These are phyloP conservation scores for Ceratocystis ficicola DNA, from an alignment of 2,329 filamentous ascomycete species.

Conservation along the genomic window DNA sequence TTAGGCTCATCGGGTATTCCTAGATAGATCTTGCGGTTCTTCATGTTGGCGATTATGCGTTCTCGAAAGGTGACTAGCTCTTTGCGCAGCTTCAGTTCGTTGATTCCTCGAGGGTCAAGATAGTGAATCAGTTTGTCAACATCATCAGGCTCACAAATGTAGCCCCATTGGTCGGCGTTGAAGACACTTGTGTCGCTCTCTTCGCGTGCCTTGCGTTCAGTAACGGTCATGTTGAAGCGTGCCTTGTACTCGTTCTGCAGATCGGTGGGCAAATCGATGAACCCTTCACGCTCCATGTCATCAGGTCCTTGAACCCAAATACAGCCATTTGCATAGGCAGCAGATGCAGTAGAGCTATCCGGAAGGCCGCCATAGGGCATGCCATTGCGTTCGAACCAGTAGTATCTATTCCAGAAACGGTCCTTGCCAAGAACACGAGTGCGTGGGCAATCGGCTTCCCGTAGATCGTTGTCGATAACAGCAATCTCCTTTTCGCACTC, in stretches of 20 bases:
- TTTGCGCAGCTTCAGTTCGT: constrained; percentile 78
- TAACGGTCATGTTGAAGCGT: constrained; percentile 69
- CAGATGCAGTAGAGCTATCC: constrained; percentile 72
- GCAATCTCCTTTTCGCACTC: constrained; percentile 77
- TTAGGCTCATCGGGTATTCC: constrained; percentile 33
- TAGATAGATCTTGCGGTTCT: constrained; percentile 63
- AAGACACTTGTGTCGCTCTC: constrained; percentile 71
- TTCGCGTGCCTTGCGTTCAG: constrained; percentile 72
- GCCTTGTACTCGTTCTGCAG: constrained; percentile 63
- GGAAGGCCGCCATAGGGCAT: constrained; percentile 91
- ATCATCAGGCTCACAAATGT: constrained; percentile 67
- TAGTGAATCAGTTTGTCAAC: constrained; percentile 72
- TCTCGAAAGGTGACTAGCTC: constrained; percentile 68
- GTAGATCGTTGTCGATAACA: constrained; percentile 77
- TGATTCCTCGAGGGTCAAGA: constrained; percentile 75
- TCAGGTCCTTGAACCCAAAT: constrained; percentile 96
- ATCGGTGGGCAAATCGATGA: constrained; percentile 64
- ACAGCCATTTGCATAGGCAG: constrained; percentile 84
- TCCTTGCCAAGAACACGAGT: constrained; percentile 85
- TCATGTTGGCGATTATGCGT: constrained; percentile 67
- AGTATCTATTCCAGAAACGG: constrained; percentile 96
- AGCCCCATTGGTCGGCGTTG: constrained; percentile 77
- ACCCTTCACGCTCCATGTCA: constrained; percentile 72
- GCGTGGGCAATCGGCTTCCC: constrained; percentile 85
- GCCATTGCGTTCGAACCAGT: constrained; percentile 97